Conservation (phyloP, 179 eudicot species). For the Beta lomatogona region DNA sequence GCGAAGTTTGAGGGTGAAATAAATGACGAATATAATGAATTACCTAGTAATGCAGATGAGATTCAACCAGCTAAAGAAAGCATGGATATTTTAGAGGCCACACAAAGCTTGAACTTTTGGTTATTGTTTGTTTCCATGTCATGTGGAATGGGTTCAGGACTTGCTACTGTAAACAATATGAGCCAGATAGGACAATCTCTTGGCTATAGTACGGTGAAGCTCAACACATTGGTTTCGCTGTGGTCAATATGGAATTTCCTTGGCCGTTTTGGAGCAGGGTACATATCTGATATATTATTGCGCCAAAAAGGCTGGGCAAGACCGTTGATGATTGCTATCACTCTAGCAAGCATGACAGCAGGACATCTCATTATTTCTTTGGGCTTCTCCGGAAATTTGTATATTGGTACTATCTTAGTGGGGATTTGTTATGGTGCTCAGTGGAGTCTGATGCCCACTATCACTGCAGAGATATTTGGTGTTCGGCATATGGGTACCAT, state of each 20-base stretch:
- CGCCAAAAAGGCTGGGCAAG: constrained; percentile 62
- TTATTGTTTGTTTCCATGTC: constrained; percentile 66
- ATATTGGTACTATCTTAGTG: constrained; percentile 65
- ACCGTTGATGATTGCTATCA: constrained; percentile 59
- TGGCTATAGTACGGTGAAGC: constrained; percentile 49
- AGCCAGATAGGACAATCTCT: constrained; percentile 85
- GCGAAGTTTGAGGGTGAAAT: constrained; percentile 20
- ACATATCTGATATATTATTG: constrained; percentile 65
- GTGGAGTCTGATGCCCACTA: constrained; percentile 93
- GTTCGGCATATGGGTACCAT: constrained; percentile 82
- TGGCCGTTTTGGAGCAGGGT: constrained; percentile 89
- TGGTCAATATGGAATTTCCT: constrained; percentile 95
- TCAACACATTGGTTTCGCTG: constrained; percentile 59
- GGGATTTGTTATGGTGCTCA: constrained; percentile 88
- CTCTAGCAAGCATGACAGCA: constrained; percentile 60
- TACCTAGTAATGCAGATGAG: constrained; percentile 27
- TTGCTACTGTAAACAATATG: constrained; percentile 77
- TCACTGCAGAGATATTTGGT: constrained; percentile 78
- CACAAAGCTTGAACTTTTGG: constrained; percentile 66
- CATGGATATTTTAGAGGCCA: constrained; percentile 56
- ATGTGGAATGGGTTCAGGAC: constrained; percentile 83
- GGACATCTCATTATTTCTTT: constrained; percentile 69
- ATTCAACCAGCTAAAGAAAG: constrained; percentile 25
- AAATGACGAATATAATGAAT: constrained; percentile 20
- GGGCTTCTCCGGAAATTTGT: constrained; percentile 72